Percentiles rank a stretch among this genome's conserved stretches.
phyloP scores from a whole-genome alignment of 371 early-diverging fungal genomes.

The Sporodiniella umbellata region DNA sequence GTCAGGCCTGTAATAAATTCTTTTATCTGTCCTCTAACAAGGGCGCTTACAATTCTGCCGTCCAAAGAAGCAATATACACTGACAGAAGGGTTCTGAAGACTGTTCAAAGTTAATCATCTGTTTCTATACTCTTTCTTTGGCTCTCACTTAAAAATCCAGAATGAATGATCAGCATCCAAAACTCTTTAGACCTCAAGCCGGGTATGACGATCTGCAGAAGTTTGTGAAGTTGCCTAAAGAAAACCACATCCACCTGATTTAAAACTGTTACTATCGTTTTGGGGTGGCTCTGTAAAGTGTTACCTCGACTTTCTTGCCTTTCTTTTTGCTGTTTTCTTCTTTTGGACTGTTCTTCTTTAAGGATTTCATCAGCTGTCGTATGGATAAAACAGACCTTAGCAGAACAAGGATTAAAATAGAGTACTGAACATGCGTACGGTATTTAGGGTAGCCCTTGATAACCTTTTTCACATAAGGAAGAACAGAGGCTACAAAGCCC shows the following conservation, averaged over 20 bases:
- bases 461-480: conserved; percentile 18
- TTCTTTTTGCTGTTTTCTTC: conserved; percentile 12
- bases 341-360: conserved; percentile 15
- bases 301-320: conserved; percentile 40
- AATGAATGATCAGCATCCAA: conserved; percentile 75
- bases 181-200: conserved; percentile 78
- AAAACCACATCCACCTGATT: conserved; percentile 75
- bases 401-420: conserved; percentile 38
- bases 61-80: conserved; percentile 90
- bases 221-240: conserved; percentile 60
- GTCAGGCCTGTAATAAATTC: conserved; percentile 79
- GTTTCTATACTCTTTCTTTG: background rate
- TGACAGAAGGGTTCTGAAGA: conserved; percentile 81
- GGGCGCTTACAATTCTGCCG: conserved; percentile 87
- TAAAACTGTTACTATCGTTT: background rate
- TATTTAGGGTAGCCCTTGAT: conserved; percentile 37
- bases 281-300: background rate
- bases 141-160: conserved; percentile 67
- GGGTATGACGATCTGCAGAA: conserved; percentile 78
- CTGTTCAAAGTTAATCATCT: conserved; percentile 20
- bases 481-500: conserved; percentile 22
- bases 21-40: conserved; percentile 74
- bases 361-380: conserved; percentile 17
- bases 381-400: conserved; percentile 38
- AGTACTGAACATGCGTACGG: conserved; percentile 38